Percentiles rank a stretch among this genome's conserved stretches.
Evolutionary conservation across 257 asterid species (phyloP).

Genomic region (Solanum etuberosum): DNA sequence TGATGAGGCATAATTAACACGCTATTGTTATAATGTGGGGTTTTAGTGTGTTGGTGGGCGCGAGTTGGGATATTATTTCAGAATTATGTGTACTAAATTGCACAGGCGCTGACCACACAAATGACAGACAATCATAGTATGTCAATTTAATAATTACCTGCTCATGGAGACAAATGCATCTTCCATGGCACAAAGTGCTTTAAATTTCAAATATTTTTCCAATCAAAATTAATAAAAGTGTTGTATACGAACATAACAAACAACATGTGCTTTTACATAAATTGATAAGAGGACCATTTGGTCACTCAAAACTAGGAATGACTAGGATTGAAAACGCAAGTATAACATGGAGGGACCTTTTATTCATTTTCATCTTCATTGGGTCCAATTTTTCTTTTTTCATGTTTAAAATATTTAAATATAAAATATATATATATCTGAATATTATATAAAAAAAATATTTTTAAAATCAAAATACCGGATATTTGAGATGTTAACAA

Average conservation of each 20-base stretch:
- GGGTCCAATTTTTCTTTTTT: neutral
- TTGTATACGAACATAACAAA: neutral
- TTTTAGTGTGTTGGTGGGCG: neutral
- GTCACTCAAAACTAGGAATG: neutral
- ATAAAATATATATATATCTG: neutral
- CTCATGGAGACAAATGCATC: neutral
- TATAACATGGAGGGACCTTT: neutral
- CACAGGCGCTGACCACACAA: neutral
- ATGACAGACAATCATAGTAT: neutral
- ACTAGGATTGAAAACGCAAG: neutral
- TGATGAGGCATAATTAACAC: neutral
- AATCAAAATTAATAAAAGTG: neutral
- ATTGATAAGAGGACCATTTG: neutral
- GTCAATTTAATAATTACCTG: neutral
- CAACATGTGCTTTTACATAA: neutral
- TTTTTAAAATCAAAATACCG: too few species aligned
- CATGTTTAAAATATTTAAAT: neutral
- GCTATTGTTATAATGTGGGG: neutral
- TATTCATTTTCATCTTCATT: neutral
- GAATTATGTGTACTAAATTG: neutral
- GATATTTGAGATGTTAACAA: too few species aligned
- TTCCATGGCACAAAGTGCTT: neutral
- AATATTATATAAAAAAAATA: too few species aligned
- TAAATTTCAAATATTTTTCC: neutral
- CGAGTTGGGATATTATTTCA: neutral